phyloP scores from a whole-genome alignment of 805 yeast genomes.

The Yarrowia sp. region DNA sequence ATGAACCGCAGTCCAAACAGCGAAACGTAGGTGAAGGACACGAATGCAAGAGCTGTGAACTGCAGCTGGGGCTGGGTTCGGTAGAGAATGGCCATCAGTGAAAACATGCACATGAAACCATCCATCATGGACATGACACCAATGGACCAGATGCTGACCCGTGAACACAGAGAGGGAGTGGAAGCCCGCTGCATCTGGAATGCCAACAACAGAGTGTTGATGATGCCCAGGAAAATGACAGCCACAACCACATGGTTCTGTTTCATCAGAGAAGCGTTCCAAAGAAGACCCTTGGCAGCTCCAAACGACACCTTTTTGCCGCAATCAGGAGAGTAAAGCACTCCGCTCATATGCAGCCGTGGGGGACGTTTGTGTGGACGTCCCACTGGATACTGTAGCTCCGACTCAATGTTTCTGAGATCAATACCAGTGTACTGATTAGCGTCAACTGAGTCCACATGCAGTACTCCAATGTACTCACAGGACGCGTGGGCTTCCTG shows the following conservation, averaged over 20 bases:
- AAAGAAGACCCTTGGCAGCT: background rate
- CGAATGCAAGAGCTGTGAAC: conserved; percentile 64
- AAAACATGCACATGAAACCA: conserved; percentile 62
- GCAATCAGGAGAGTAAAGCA: conserved; percentile 88
- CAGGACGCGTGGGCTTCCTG: conserved; percentile 54
- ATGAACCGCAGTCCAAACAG: conserved; percentile 75
- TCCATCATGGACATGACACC: conserved; percentile 65
- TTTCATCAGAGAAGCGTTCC: background rate
- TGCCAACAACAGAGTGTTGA: conserved; percentile 57
- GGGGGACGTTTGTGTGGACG: conserved; percentile 68
- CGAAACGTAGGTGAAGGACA: conserved; percentile 66
- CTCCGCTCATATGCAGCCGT: conserved; percentile 51
- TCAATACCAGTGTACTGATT: conserved; percentile 45
- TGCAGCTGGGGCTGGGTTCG: conserved; percentile 58
- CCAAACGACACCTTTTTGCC: conserved; percentile 50
- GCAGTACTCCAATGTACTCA: conserved; percentile 69
- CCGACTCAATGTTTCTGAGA: conserved; percentile 64
- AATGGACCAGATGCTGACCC: conserved; percentile 63
- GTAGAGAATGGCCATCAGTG: conserved; percentile 56
- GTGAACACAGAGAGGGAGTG: conserved; percentile 78
- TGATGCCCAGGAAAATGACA: conserved; percentile 47
- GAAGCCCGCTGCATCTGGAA: conserved; percentile 67
- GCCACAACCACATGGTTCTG: conserved; percentile 44
- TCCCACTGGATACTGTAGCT: conserved; percentile 71
- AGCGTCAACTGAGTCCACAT: conserved; percentile 60